Evolutionary conservation across 2,329 filamentous ascomycete genomes (phyloP), one percentile per base, ranked within the genome.

Genomic region (Paecilomyces niveus): DNA sequence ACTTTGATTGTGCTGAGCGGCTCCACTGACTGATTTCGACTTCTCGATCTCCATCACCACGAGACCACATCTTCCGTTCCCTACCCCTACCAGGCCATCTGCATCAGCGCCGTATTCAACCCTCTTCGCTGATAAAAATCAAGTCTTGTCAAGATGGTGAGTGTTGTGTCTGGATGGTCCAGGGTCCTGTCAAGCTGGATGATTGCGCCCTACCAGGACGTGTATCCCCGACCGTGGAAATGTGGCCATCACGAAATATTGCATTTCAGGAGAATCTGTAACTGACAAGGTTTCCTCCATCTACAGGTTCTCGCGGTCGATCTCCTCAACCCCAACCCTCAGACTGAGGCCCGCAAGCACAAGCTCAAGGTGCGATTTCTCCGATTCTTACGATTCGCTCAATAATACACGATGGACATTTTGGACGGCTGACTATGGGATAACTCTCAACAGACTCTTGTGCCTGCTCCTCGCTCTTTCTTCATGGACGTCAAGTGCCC

Each of bases 401-500:
- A 7, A 1, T 26, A 45, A n/a, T 3, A 45, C 39, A 45, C 59
- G 54, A 54, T 31, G 31, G 11, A 49, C 32, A 13, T 5, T 8
- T 18, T 3, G 39, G 10, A 45, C 39, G 39, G 39, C 39, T 45
- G 39, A 18, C 31, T 57, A 59, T 64, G 39, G 39, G 18, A 45
- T 45, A 45, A 45, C 6, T 4, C 39, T 45, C 39, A 45, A 45
- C 70, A 95, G 92, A 92, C 86, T 70, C 90, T 99, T 74, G 94
- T 99, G 78, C 94, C 94, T 74, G 89, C 86, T 69, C 94, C 94
- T 75, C 91, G 94, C 80, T 97, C 93, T 70, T 99, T 97, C 90
- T 99, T 99, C 90, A 99, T 99, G 94, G 94, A 99, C 80, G 94
- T 99, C 85, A 99, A 99, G 89, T 99, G 94, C 90, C 94, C 94